A percentile compares a stretch with the other conserved stretches of the same genome.
These are phyloP conservation scores for Citrus glauca DNA, from an alignment of 345 rosid genomes.

Conservation along the genomic window DNA sequence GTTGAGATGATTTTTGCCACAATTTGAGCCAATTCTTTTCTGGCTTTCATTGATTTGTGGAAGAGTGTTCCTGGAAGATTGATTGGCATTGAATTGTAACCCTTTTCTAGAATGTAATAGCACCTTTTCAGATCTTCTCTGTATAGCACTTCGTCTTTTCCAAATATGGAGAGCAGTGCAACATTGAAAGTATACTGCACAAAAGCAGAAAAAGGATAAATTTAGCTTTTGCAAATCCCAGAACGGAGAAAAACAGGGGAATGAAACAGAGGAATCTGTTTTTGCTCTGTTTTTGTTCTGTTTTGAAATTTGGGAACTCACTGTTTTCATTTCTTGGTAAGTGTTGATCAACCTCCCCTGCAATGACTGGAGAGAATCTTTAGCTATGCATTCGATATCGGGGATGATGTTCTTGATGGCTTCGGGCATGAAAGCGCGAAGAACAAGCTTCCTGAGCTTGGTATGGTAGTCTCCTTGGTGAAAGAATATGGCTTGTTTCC, in stretches of 20 bases:
- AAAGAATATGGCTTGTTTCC: slow-evolving; percentile 81
- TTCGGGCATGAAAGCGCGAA: slow-evolving; percentile 70
- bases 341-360: slow-evolving; percentile 56
- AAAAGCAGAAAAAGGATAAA: neutral
- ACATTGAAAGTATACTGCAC: slow-evolving; percentile 81
- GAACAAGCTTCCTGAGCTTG: slow-evolving; percentile 76
- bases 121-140: slow-evolving; percentile 78
- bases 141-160: slow-evolving; percentile 57
- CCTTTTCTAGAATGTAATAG: slow-evolving; percentile 88
- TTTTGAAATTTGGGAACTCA: slow-evolving; percentile 20
- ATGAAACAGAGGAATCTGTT: slow-evolving; percentile 32
- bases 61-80: slow-evolving; percentile 90
- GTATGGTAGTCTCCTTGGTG: slow-evolving; percentile 79
- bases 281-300: slow-evolving; percentile 14
- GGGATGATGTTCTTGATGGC: slow-evolving; percentile 46
- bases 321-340: slow-evolving; percentile 82
- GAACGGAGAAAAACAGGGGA: slow-evolving; percentile 2
- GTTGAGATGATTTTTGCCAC: slow-evolving; percentile 52
- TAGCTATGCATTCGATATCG: slow-evolving; percentile 53
- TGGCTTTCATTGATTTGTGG: slow-evolving; percentile 85
- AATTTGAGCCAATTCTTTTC: slow-evolving; percentile 72
- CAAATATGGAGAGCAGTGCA: slow-evolving; percentile 74
- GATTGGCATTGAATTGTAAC: slow-evolving; percentile 96
- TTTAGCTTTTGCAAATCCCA: neutral
- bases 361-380: slow-evolving; percentile 33